Evolutionary conservation across 23 red algal genomes (phyloP).

Genomic region (Porphyridium purpureum): DNA sequence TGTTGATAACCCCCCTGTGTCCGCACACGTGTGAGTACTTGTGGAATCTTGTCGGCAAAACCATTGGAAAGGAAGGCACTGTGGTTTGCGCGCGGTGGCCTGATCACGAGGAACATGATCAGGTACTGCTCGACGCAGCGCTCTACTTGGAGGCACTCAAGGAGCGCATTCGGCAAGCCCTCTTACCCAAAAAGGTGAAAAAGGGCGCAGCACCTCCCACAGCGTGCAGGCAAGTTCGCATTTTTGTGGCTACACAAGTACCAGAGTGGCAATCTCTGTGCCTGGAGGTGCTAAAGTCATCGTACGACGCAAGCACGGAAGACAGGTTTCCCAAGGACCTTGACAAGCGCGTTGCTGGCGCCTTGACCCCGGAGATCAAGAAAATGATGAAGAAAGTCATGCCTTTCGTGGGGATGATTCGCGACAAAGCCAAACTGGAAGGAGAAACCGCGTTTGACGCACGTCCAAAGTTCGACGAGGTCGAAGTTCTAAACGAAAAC

Average conservation of each 20-base stretch:
- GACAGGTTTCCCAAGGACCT: conserved; percentile 56
- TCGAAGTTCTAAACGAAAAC: conserved; percentile 64
- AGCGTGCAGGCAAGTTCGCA: conserved; percentile 1
- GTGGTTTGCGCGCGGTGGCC: conserved; percentile 66
- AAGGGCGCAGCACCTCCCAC: conserved; percentile 8
- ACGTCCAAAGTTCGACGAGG: conserved; percentile 60
- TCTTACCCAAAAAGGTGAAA: conserved; percentile 40
- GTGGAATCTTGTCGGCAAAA: conserved; percentile 33
- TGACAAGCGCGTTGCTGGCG: conserved; percentile 44
- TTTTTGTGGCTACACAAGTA: conserved; percentile 31
- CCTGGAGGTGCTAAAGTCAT: conserved; percentile 30
- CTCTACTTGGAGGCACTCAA: conserved; percentile 58
- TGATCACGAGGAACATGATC: conserved; percentile 22
- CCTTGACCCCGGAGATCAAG: conserved; percentile 17
- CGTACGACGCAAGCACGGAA: conserved; percentile 45
- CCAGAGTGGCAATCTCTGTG: conserved; percentile 66
- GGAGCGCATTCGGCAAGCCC: conserved; percentile 48
- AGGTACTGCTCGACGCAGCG: conserved; percentile 42
- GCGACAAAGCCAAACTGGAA: conserved; percentile 38
- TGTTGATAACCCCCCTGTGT: conserved; percentile 68
- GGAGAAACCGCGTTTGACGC: conserved; percentile 31
- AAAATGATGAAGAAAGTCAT: conserved; percentile 72
- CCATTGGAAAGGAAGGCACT: too few relatives aligned
- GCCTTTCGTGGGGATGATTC: conserved; percentile 65
- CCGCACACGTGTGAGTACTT: conserved; percentile 74